Conservation (phyloP, 257 asterid species). For the Petrea volubilis region DNA sequence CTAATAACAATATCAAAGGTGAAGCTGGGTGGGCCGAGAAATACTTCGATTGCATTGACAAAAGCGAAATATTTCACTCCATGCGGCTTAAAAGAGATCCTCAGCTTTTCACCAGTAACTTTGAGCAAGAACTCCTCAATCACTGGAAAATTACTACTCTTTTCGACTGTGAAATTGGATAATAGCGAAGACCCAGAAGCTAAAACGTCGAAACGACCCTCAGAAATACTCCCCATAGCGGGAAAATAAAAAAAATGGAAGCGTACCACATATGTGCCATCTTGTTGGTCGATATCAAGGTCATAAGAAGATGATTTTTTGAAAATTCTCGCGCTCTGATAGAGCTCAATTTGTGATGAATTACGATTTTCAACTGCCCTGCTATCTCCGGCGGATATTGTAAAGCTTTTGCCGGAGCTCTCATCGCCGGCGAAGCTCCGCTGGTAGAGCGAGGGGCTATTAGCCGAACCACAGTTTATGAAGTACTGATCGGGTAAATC, state of each 20-base stretch:
- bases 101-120: slow-evolving; percentile 24
- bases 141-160: slow-evolving; percentile 14
- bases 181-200: slow-evolving; percentile 37
- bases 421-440: slow-evolving; percentile 38
- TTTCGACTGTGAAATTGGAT: slow-evolving; percentile 34
- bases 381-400: slow-evolving; percentile 4
- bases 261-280: slow-evolving; percentile 50
- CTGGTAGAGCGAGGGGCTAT: not conserved
- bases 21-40: slow-evolving; percentile 40
- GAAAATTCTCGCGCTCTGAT: slow-evolving; percentile 53
- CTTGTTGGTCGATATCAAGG: slow-evolving; percentile 15
- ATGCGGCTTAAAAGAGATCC: slow-evolving; percentile 39
- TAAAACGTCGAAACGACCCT: slow-evolving; percentile 40
- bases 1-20: not conserved
- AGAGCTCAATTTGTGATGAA: slow-evolving; percentile 16
- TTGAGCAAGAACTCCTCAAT: slow-evolving; percentile 46
- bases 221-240: slow-evolving; percentile 18
- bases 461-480: slow-evolving; percentile 60
- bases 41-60: slow-evolving; percentile 58
- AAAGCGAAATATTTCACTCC: slow-evolving; percentile 38
- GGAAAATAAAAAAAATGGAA: slow-evolving; percentile 49
- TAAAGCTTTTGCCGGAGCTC: slow-evolving; percentile 4
- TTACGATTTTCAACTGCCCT: not conserved
- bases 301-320: slow-evolving; percentile 31
- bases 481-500: slow-evolving; percentile 39